Conservation (phyloP, 805 yeast genomes). For the Wickerhamiella domercqiae region DNA sequence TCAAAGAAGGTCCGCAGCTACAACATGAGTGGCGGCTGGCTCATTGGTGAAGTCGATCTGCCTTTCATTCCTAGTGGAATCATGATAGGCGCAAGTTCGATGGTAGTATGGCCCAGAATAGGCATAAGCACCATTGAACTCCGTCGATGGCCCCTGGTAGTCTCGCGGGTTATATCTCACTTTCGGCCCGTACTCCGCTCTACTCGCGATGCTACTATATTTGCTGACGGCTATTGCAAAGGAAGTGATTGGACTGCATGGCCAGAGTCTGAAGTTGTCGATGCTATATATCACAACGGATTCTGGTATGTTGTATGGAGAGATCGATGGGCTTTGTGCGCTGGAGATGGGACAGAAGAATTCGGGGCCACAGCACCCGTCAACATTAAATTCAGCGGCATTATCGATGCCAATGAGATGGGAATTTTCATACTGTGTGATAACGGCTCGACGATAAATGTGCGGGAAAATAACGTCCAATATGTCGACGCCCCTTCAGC, state of each 20-base stretch:
- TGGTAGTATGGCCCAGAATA: not conserved
- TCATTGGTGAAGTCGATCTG: not conserved
- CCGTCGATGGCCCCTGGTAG: no score
- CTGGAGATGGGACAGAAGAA: not conserved
- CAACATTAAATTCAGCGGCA: not conserved
- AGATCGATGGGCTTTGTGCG: slow-evolving; percentile 2
- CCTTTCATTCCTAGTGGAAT: not conserved
- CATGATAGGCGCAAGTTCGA: not conserved
- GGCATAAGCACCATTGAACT: not conserved
- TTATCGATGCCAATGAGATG: not conserved
- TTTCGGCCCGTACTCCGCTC: no score
- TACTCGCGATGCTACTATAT: no score
- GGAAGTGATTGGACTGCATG: no score
- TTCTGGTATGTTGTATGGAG: slow-evolving; percentile 2
- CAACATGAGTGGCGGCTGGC: not conserved
- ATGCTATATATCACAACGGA: no score
- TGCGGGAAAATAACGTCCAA: not conserved
- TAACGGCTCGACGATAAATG: slow-evolving; percentile 1
- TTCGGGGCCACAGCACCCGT: not conserved
- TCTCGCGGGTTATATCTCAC: no score
- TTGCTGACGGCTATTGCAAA: no score
- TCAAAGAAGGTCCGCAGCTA: not conserved
- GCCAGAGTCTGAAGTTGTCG: no score
- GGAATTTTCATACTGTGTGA: slow-evolving; percentile 1
- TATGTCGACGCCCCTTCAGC: not conserved